Evolutionary conservation across 495 filamentous ascomycete species (phyloP).

Genomic region (Recurvomyces mirabilis): DNA sequence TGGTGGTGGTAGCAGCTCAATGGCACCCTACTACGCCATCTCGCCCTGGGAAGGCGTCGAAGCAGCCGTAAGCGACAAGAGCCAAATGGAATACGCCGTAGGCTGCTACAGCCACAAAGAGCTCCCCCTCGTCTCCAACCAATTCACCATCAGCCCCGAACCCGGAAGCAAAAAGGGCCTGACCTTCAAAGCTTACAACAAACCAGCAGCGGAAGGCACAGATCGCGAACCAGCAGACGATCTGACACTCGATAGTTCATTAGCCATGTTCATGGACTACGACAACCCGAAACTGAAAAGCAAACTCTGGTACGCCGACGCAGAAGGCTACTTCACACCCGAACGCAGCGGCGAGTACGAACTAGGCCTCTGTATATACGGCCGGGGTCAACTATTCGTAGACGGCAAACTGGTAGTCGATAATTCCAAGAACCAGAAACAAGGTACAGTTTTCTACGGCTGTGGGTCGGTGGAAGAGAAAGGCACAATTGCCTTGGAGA

Average conservation of each 20-base stretch:
- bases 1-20: constrained; percentile 69
- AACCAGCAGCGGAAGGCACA: constrained; percentile 36
- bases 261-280: constrained; percentile 53
- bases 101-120: constrained; percentile 21
- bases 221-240: constrained; percentile 41
- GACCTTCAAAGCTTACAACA: constrained; percentile 48
- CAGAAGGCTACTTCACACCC: constrained; percentile 49
- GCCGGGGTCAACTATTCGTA: constrained; percentile 58
- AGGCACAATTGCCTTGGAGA: constrained; percentile 43
- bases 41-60: constrained; percentile 58
- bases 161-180: constrained; percentile 41
- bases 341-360: constrained; percentile 57
- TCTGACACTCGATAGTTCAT: constrained; percentile 42
- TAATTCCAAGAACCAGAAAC: constrained; percentile 48
- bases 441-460: constrained; percentile 52
- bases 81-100: constrained; percentile 14
- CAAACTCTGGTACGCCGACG: constrained; percentile 48
- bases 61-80: constrained; percentile 28
- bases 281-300: constrained; percentile 44
- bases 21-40: constrained; percentile 69
- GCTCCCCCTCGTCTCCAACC: constrained; percentile 15
- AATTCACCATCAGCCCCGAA: constrained; percentile 12
- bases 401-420: constrained; percentile 62
- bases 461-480: constrained; percentile 51
- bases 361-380: constrained; percentile 65